Percentiles rank a stretch among this genome's conserved stretches.
Conservation (phyloP, 345 rosid species). For the Ailanthus altissimus region DNA sequence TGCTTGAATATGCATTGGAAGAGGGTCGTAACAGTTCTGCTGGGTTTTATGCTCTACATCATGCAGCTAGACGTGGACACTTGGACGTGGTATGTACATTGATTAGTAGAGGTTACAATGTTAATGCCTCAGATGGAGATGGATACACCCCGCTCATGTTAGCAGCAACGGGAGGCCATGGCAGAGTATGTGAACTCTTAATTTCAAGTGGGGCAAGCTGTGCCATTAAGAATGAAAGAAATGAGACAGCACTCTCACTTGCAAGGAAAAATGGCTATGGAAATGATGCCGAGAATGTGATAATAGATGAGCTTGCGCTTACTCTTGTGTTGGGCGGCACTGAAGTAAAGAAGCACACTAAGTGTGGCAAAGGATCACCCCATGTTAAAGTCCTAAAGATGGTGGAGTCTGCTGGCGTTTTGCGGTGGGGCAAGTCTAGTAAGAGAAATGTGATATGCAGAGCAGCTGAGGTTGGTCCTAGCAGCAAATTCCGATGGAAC, state of each 20-base stretch:
- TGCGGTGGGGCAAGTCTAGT: slow-evolving; percentile 60
- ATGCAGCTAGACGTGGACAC: slow-evolving; percentile 54
- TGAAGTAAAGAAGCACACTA: slow-evolving; percentile 54
- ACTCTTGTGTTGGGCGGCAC: slow-evolving; percentile 47
- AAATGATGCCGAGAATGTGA: slow-evolving; percentile 36
- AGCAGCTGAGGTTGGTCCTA: slow-evolving; percentile 52
- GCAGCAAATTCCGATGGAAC: slow-evolving; percentile 48
- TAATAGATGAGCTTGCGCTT: slow-evolving; percentile 54
- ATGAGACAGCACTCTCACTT: slow-evolving; percentile 52
- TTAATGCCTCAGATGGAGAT: slow-evolving; percentile 50
- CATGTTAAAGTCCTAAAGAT: slow-evolving; percentile 49
- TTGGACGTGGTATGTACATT: slow-evolving; percentile 37
- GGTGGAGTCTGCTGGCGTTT: slow-evolving; percentile 39
- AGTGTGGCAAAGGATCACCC: slow-evolving; percentile 57
- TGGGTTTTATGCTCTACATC: slow-evolving; percentile 51
- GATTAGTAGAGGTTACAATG: slow-evolving; percentile 37
- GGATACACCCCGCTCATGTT: slow-evolving; percentile 62
- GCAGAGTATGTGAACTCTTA: slow-evolving; percentile 40
- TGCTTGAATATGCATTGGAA: slow-evolving; percentile 48
- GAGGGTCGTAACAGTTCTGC: slow-evolving; percentile 26
- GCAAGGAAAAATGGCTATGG: slow-evolving; percentile 28
- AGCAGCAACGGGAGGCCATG: slow-evolving; percentile 57
- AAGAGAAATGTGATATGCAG: slow-evolving; percentile 59
- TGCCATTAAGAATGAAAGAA: slow-evolving; percentile 37
- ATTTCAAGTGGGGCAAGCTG: slow-evolving; percentile 47